These are phyloP conservation scores for Aureobasidium uvarum DNA, from an alignment of 2,329 filamentous ascomycete species.

Conservation along the genomic window DNA sequence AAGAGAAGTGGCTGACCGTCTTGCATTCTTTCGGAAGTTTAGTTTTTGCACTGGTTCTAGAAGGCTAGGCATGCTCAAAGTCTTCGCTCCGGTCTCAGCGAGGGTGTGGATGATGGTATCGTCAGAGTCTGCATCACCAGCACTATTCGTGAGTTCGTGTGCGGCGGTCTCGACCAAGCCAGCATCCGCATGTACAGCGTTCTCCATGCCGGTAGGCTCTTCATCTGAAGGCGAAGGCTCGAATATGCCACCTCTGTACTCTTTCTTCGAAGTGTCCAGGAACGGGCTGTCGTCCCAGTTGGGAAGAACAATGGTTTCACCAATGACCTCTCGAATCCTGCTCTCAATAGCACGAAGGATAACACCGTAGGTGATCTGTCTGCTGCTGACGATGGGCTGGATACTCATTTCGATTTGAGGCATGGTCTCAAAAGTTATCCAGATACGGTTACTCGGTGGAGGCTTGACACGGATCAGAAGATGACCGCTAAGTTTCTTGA, in stretches of 20 bases:
- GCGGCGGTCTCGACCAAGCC: slow-evolving; percentile 14
- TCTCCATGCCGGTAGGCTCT: slow-evolving; percentile 21
- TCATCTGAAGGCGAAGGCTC: slow-evolving; percentile 28
- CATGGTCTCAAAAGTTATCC: slow-evolving; percentile 92
- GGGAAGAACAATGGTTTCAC: slow-evolving; percentile 84
- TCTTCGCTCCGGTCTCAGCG: slow-evolving; percentile 28
- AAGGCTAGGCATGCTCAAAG: slow-evolving; percentile 32
- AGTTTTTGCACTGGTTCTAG: slow-evolving; percentile 25
- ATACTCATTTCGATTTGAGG: slow-evolving; percentile 93
- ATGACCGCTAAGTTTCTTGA: slow-evolving; percentile 84
- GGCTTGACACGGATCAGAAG: slow-evolving; percentile 85
- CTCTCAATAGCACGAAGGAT: slow-evolving; percentile 93
- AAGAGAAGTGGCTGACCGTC: slow-evolving; percentile 32
- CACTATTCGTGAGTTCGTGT: slow-evolving; percentile 13
- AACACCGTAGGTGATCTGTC: slow-evolving; percentile 91
- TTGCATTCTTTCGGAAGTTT: slow-evolving; percentile 27
- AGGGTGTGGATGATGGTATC: slow-evolving; percentile 19
- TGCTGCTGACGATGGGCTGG: slow-evolving; percentile 89
- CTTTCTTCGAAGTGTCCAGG: slow-evolving; percentile 72
- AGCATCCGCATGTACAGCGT: background rate
- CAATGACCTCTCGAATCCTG: slow-evolving; percentile 88
- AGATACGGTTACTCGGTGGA: slow-evolving; percentile 91
- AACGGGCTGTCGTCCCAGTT: slow-evolving; percentile 98
- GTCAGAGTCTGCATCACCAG: slow-evolving; percentile 17
- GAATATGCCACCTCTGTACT: slow-evolving; percentile 84